Conservation (phyloP, 257 asterid genomes). For the Solanum virginianum region DNA sequence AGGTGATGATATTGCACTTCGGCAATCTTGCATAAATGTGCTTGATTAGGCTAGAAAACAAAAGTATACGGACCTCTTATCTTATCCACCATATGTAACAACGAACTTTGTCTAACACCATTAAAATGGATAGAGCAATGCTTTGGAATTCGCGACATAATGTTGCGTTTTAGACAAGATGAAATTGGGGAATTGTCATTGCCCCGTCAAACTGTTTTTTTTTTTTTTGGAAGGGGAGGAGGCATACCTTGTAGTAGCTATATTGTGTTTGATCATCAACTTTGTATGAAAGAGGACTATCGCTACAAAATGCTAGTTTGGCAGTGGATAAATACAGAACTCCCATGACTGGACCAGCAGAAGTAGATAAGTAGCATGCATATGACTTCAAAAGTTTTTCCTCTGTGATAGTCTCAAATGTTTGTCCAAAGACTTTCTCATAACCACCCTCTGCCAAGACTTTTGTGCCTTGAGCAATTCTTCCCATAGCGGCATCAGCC, state of each 20-base stretch:
- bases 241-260: constrained; percentile 84
- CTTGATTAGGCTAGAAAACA: neutral
- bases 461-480: constrained; percentile 78
- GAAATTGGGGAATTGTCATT: neutral
- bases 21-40: neutral
- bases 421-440: constrained; percentile 71
- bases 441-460: constrained; percentile 93
- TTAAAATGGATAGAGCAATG: neutral
- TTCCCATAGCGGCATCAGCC: constrained; percentile 89
- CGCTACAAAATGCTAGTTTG: constrained; percentile 87
- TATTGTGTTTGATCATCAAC: constrained; percentile 45
- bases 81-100: neutral
- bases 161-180: neutral
- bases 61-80: neutral
- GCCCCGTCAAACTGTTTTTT: neutral
- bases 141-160: neutral
- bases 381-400: constrained; percentile 65
- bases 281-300: constrained; percentile 75
- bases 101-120: neutral
- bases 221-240: neutral
- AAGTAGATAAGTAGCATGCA: constrained; percentile 87
- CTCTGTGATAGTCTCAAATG: constrained; percentile 66
- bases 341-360: constrained; percentile 93
- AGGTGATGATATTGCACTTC: neutral
- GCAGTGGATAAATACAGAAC: constrained; percentile 63